Percentiles rank a stretch among this genome's conserved stretches.
Evolutionary conservation across 352 stramenopile species (phyloP).

Genomic region (Phytophthora chlamydospora): DNA sequence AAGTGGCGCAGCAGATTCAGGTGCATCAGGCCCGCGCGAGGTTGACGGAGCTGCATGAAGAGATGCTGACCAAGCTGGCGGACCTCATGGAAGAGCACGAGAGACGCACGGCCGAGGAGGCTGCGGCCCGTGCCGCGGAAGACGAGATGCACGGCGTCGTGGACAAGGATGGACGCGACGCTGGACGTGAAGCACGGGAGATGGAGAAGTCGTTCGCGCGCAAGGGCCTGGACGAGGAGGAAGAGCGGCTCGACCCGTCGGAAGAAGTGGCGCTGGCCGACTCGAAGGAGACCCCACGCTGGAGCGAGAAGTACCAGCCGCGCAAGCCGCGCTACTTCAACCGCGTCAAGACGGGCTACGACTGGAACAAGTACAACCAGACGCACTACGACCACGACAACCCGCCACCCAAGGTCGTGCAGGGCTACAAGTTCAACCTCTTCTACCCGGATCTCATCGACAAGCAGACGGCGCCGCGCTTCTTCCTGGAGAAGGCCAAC

Average conservation of each 20-base stretch:
- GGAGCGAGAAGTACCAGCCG: constrained; percentile 97
- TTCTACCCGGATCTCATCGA: constrained; percentile 99
- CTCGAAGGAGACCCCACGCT: constrained; percentile 73
- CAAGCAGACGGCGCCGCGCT: constrained; percentile 95
- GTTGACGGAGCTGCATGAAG: constrained; percentile 91
- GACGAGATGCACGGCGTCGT: constrained; percentile 26
- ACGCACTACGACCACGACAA: constrained; percentile 99
- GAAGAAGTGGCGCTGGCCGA: constrained; percentile 90
- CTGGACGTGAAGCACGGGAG: constrained; percentile 67
- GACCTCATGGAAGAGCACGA: constrained; percentile 92
- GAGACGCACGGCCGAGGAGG: constrained; percentile 30
- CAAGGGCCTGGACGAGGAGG: constrained; percentile 70
- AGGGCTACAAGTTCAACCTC: constrained; percentile 99
- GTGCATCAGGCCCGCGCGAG: constrained; percentile 91
- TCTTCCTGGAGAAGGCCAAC: constrained; percentile 93
- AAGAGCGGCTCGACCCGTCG: constrained; percentile 86
- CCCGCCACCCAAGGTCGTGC: constrained; percentile 99
- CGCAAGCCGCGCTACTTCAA: constrained; percentile 99
- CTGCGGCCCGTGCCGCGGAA: constrained; percentile 31
- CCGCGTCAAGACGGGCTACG: constrained; percentile 98
- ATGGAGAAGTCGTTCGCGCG: constrained; percentile 67
- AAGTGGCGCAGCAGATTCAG: constrained; percentile 91
- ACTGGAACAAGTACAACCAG: constrained; percentile 99
- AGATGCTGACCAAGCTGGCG: constrained; percentile 94
- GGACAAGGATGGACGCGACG: constrained; percentile 52